Evolutionary conservation across 129 eudicot genomes (phyloP), one percentile per base, ranked within the genome.

Genomic region (Calendula officinalis): DNA sequence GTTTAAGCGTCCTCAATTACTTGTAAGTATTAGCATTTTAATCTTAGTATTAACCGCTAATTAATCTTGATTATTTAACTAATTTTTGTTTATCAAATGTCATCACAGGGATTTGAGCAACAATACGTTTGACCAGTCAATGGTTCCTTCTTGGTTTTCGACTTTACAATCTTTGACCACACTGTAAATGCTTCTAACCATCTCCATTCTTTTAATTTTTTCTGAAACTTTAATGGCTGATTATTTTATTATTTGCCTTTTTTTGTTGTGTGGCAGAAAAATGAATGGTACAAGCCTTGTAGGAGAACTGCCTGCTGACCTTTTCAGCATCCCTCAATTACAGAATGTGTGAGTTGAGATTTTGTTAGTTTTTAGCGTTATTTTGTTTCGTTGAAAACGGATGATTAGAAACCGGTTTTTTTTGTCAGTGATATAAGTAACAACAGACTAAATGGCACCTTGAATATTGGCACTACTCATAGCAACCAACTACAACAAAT

Each of bases 281-380:
- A 84, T 61, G 78, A 52, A 5, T 78, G 77, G 11, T 39, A 80
- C 78, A 81, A 84, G 30, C 51, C 77, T 88, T 61, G 75, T 66
- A 68, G 96, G 96, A 70, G 63, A 76, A 35, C 69, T 88, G 57
- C 92, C 96, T 30, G 48, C 60, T 46, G 66, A 44, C 47, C 70
- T 84, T 65, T 88, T 88, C 69, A 67, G 73, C 68, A 70, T 82
- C 55, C 83, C 96, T 54, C 81, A 79, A 57, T 64, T 88, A 56
- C 83, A 84, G 59, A 86, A 77, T 59, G 89, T 88, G 96, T 88
- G 66, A 82, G 92, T 77, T 71, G 22, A 40, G 50, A 75, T 37
- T 42, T 12, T 7, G 14, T 51, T 7, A 9, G 57, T 50, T 47
- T 58, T 17, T 48, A 1, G 10, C 3, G 27, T 60, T 50, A 36